Conservation (phyloP, 2,329 filamentous ascomycete genomes). For the Diaporthe caulivora region DNA sequence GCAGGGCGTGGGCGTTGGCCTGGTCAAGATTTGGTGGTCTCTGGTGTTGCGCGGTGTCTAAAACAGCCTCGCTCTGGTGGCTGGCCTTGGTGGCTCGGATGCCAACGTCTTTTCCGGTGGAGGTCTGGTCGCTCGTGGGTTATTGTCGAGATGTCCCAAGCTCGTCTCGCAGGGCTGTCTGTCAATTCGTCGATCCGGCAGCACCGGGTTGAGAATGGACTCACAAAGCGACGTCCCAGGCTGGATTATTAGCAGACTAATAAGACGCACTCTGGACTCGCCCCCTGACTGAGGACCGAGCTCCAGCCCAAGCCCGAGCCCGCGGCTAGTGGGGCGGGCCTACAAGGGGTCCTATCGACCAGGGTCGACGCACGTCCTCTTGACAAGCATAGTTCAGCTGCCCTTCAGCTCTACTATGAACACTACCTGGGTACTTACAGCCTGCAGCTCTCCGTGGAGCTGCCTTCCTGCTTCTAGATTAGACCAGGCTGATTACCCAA, state of each 20-base stretch:
- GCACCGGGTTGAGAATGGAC: conserved; percentile 9
- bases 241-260: conserved; percentile 27
- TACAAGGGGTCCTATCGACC: neutral
- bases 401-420: too few species aligned
- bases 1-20: conserved; percentile 6
- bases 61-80: conserved; percentile 11
- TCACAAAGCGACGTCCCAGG: neutral
- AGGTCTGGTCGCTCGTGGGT: neutral
- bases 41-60: conserved; percentile 30
- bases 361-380: conserved; percentile 30
- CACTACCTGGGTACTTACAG: too few species aligned
- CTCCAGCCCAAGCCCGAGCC: conserved; percentile 3
- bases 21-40: neutral
- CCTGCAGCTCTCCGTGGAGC: conserved; percentile 26
- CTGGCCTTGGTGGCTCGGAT: conserved; percentile 6
- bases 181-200: conserved; percentile 27
- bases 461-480: neutral
- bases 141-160: neutral
- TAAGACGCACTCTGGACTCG: conserved; percentile 25
- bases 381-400: conserved; percentile 5
- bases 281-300: conserved; percentile 29
- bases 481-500: conserved; percentile 20
- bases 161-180: conserved; percentile 3
- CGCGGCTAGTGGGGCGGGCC: conserved; percentile 26
- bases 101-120: neutral